Base-by-base conservation (phyloP, 1,284 basidiomycete genomes). In the Agroathelia rolfsii region DNA sequence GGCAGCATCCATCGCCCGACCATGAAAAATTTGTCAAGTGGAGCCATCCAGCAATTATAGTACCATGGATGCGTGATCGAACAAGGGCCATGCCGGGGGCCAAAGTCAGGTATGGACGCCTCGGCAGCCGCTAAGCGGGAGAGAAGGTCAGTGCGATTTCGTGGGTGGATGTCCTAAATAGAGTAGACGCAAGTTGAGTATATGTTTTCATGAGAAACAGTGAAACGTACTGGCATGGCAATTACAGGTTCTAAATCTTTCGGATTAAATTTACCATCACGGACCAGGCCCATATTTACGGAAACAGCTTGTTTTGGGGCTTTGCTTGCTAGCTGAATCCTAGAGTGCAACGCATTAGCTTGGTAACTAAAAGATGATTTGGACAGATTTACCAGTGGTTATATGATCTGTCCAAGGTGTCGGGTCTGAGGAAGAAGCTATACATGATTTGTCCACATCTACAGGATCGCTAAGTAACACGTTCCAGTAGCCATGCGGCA, bases 361-460 rank as follows among this genome's bases (percentile, higher is more conserved):
- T 4, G 13, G 7, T 8, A 21, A 16, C n/a, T n/a, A 17, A 28
- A 5, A 24, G 19, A 26, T 22, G 12, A n/a, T 15, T 15, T 11
- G 14, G 13, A 25, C 16, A 31, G 5, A 49, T 69, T 28, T 41
- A 86, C 87, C 89, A 93, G 28, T 55, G 58, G 15, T 62, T 65
- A 47, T 94, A 94, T 12, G 82, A 84, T 24, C 62, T 59, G 5
- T 85, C 79, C 17, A 94, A 73, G 1, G 87, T 86, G 39, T 92
- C 87, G 6, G 87, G 89, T 16, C 81, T 66, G 19, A 87, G 54
- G 18, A 94, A 63, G 58, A 82, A 89, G 0, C 71, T 78, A 51
- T 88, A 93, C 60, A 93, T 70, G 51, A 95, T 94, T 56, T 95
- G 90, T 6, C 80, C 82, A 48, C 82, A 94, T 12, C 78, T 81